Percentiles rank a stretch among this genome's conserved stretches.
phyloP scores from a whole-genome alignment of 2,329 filamentous ascomycete species.

The Trematosphaeria pertusa region DNA sequence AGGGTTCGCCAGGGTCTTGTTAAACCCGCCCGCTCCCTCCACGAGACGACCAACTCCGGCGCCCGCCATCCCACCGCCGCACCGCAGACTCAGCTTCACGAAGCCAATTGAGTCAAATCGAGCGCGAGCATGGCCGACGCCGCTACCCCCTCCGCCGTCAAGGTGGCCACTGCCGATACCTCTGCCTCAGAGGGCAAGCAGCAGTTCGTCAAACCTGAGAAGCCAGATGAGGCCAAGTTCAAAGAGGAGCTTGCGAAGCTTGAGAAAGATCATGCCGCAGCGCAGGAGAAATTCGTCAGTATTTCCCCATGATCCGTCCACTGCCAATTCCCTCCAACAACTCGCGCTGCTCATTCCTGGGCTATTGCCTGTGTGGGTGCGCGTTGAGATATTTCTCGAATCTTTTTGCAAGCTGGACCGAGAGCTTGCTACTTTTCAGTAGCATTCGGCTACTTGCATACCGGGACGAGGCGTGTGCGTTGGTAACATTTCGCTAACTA shows the following conservation, averaged over 20 bases:
- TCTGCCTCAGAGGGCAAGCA: constrained; percentile 45
- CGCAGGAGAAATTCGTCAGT: constrained; percentile 73
- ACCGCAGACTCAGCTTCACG: constrained; percentile 10
- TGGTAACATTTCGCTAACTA: too few relatives aligned
- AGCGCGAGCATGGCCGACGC: constrained; percentile 45
- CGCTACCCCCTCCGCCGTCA: constrained; percentile 46
- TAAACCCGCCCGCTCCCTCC: constrained; percentile 7
- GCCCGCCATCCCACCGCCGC: constrained; percentile 13
- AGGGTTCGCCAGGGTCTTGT: constrained; percentile 23
- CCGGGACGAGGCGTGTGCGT: too few relatives aligned
- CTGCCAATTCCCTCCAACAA: constrained; percentile 8
- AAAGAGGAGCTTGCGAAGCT: constrained; percentile 79
- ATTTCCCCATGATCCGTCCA: background rate
- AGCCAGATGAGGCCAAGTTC: constrained; percentile 86
- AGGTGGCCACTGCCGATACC: constrained; percentile 40
- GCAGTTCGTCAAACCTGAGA: constrained; percentile 70
- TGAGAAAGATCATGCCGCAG: constrained; percentile 83
- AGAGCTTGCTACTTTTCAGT: background rate
- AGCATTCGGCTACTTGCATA: background rate
- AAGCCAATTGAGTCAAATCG: constrained; percentile 20
- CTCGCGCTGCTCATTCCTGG: background rate
- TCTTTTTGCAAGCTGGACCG: too few relatives aligned
- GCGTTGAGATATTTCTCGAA: too few relatives aligned
- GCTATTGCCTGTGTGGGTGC: too few relatives aligned
- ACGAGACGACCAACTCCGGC: constrained; percentile 1